Evolutionary conservation across 2,329 filamentous ascomycete genomes (phyloP), one percentile per base, ranked within the genome.

Genomic region (Lasiodiplodia hormozganensis): DNA sequence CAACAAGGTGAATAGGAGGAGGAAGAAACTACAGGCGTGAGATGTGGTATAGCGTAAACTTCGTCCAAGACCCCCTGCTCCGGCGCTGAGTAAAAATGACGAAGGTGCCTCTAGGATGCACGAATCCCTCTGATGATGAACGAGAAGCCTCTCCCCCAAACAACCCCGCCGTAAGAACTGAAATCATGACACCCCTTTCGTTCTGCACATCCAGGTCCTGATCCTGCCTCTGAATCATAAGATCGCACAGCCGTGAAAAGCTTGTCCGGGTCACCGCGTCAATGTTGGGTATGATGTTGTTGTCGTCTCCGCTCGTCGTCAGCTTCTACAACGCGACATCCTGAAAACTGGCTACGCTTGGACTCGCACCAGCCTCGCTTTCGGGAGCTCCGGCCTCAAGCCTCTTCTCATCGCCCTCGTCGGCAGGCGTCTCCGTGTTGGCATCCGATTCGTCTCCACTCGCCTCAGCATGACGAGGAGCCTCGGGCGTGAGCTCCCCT

Each of bases 311-410:
- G 47, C 31, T 64, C 47, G 8, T n/a, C 16, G 60, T 64, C 60
- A 64, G 62, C 62, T 65, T 43, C 18, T 51, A 65, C 62, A 65
- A 56, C 52, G 49, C 62, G 62, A 65, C 62, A 47, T 65, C 62
- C 49, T 56, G 49, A 56, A 65, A 65, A 56, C 52, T 65, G 25
- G 62, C 49, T 47, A 65, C 62, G 25, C 62, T 65, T 36, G 62
- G 62, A 28, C 62, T 65, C 51, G 52, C 62, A 56, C 49, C 62
- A 54, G 51, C 62, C 51, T 54, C 62, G 36, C 62, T 65, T 38
- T 51, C 21, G 25, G 36, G 51, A 67, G 31, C 54, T 38, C 43
- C 65, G 51, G 53, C 65, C 7, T 67, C 53, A 14, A 67, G 53
- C 38, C 56, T 60, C 43, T 67, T 60, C 53, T 54, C 53, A 36